A percentile compares a stretch with the other conserved stretches of the same genome.
These are phyloP conservation scores for Neurospora terricola DNA, from an alignment of 495 filamentous ascomycete genomes.

Conservation along the genomic window DNA sequence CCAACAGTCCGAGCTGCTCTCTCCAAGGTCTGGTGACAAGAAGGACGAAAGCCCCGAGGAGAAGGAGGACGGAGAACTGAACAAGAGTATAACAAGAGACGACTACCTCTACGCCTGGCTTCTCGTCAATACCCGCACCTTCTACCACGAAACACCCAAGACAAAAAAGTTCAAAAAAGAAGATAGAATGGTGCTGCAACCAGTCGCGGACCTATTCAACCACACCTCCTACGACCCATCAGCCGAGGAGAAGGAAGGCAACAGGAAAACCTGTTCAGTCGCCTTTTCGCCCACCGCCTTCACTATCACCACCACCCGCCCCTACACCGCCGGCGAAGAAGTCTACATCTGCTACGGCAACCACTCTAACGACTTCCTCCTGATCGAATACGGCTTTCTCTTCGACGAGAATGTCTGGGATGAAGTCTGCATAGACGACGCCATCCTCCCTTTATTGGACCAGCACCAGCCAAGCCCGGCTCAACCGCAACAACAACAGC, in stretches of 20 bases:
- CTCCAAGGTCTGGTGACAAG: background rate
- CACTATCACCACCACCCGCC: conserved; percentile 43
- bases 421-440: conserved; percentile 56
- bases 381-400: conserved; percentile 78
- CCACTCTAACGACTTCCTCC: conserved; percentile 72
- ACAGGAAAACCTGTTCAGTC: conserved; percentile 42
- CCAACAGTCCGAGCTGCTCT: conserved; percentile 24
- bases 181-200: conserved; percentile 71
- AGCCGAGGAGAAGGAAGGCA: conserved; percentile 35
- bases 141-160: conserved; percentile 55
- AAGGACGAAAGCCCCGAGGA: background rate
- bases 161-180: conserved; percentile 44
- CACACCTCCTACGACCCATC: conserved; percentile 31
- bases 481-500: background rate
- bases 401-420: conserved; percentile 60
- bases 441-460: conserved; percentile 46
- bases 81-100: conserved; percentile 38
- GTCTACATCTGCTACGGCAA: conserved; percentile 70
- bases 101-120: conserved; percentile 66
- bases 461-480: conserved; percentile 13
- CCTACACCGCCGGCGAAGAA: conserved; percentile 59
- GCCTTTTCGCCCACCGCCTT: conserved; percentile 49
- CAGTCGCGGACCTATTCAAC: conserved; percentile 85
- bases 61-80: conserved; percentile 4
- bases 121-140: conserved; percentile 73